Percentiles rank a stretch among this genome's conserved stretches.
These are phyloP conservation scores for Exophiala calicioides DNA, from an alignment of 2,329 filamentous ascomycete genomes.

Conservation along the genomic window DNA sequence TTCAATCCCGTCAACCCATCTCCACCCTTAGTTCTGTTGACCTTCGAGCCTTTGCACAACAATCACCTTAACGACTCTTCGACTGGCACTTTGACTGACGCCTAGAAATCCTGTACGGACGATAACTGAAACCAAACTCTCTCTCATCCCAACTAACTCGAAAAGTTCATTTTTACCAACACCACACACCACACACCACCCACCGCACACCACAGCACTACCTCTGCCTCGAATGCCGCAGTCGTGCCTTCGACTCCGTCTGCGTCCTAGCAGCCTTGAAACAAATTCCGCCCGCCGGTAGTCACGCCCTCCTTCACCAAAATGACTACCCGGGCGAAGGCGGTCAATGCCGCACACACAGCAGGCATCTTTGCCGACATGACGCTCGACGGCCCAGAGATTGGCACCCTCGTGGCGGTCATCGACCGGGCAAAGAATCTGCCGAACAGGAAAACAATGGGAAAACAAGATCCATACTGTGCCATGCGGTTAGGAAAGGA, in stretches of 20 bases:
- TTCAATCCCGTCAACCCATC: conserved; percentile 16
- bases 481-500: conserved; percentile 92
- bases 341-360: conserved; percentile 63
- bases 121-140: too few species aligned
- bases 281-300: conserved; percentile 8
- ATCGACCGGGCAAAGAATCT: conserved; percentile 96
- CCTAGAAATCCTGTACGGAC: not conserved
- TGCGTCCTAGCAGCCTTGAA: conserved; percentile 7
- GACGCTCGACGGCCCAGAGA: conserved; percentile 86
- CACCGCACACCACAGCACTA: too few species aligned
- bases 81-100: not conserved
- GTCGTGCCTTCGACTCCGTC: conserved; percentile 5
- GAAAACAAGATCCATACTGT: conserved; percentile 97
- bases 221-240: conserved; percentile 18
- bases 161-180: conserved; percentile 1
- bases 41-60: conserved; percentile 12
- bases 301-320: conserved; percentile 1
- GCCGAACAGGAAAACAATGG: conserved; percentile 94
- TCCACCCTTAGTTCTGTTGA: conserved; percentile 11
- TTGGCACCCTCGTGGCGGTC: conserved; percentile 88
- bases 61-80: conserved; percentile 2
- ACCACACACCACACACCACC: conserved; percentile 3
- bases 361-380: conserved; percentile 94
- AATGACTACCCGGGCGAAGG: conserved; percentile 25
- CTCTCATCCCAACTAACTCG: not conserved